Evolutionary conservation across 2,329 filamentous ascomycete genomes (phyloP).

Genomic region (Fusarium clavum): DNA sequence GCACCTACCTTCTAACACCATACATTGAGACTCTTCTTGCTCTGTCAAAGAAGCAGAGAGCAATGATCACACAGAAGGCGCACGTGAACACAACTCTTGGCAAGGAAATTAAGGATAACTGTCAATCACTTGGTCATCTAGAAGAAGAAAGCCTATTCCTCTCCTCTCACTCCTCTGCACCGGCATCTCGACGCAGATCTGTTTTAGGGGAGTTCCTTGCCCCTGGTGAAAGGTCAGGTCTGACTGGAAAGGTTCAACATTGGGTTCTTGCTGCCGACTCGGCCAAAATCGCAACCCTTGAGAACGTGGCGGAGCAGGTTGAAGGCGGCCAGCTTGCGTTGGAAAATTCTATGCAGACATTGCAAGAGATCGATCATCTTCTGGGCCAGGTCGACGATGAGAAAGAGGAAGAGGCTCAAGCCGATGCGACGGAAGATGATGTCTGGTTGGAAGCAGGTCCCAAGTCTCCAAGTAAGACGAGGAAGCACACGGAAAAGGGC

Average conservation of each 20-base stretch:
- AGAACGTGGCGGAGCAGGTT: slow-evolving; percentile 68
- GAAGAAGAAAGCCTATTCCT: slow-evolving; percentile 73
- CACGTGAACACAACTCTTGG: slow-evolving; percentile 64
- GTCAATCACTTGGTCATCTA: slow-evolving; percentile 64
- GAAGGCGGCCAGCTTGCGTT: slow-evolving; percentile 69
- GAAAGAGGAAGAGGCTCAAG: slow-evolving; percentile 36
- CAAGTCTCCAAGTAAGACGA: slow-evolving; percentile 36
- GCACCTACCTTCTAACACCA: slow-evolving; percentile 63
- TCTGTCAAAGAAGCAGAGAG: slow-evolving; percentile 67
- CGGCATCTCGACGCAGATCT: slow-evolving; percentile 50
- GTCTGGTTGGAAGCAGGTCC: slow-evolving; percentile 53
- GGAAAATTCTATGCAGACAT: slow-evolving; percentile 61
- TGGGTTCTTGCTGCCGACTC: slow-evolving; percentile 72
- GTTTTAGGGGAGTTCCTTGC: slow-evolving; percentile 59
- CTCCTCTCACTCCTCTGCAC: slow-evolving; percentile 60
- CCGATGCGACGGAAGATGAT: slow-evolving; percentile 45
- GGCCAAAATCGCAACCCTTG: slow-evolving; percentile 68
- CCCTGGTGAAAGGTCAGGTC: slow-evolving; percentile 53
- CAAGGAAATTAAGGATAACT: slow-evolving; percentile 63
- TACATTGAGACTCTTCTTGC: slow-evolving; percentile 66
- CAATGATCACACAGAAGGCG: slow-evolving; percentile 67
- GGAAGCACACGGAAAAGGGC: slow-evolving; percentile 46
- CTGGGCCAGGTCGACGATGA: slow-evolving; percentile 53
- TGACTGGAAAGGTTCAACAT: slow-evolving; percentile 60
- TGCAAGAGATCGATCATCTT: slow-evolving; percentile 63